Evolutionary conservation across 768 basidiomycete genomes (phyloP).

Genomic region (Rhodotorula paludigena): DNA sequence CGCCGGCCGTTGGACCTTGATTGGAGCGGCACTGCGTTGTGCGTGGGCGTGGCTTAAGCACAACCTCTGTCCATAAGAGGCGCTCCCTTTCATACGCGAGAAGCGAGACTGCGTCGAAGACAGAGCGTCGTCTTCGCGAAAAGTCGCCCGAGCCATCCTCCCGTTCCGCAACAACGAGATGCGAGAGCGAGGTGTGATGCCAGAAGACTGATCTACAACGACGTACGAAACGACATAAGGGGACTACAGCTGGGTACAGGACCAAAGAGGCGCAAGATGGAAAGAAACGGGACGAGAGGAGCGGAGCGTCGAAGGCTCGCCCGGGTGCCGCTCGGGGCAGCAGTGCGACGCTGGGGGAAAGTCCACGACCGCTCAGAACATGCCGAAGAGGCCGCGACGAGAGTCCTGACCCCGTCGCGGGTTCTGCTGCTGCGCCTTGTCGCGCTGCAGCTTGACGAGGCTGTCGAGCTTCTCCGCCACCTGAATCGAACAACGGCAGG

Average conservation of each 20-base stretch:
- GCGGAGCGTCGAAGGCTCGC: neutral
- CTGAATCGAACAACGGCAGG: slow-evolving; percentile 47
- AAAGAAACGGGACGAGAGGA: neutral
- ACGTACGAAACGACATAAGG: neutral
- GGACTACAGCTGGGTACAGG: neutral
- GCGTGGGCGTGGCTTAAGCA: too few relatives aligned
- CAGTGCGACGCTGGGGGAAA: neutral
- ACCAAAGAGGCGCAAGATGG: neutral
- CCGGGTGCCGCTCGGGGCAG: neutral
- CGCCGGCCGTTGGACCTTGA: too few relatives aligned
- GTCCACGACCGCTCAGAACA: slow-evolving; percentile 51
- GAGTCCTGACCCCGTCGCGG: slow-evolving; percentile 45
- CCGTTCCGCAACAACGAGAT: neutral
- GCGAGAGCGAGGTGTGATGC: neutral
- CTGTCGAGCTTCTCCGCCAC: slow-evolving; percentile 95
- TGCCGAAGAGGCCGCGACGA: slow-evolving; percentile 71
- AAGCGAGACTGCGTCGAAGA: too few relatives aligned
- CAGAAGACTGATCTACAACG: neutral
- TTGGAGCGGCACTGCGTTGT: too few relatives aligned
- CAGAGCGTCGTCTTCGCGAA: too few relatives aligned
- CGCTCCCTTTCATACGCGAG: too few relatives aligned
- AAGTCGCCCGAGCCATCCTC: neutral
- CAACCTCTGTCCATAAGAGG: too few relatives aligned
- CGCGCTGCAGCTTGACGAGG: slow-evolving; percentile 77
- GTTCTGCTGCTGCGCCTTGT: slow-evolving; percentile 47